Evolutionary conservation across 805 yeast species (phyloP).

Genomic region (Saccharomycopsis schoenii): DNA sequence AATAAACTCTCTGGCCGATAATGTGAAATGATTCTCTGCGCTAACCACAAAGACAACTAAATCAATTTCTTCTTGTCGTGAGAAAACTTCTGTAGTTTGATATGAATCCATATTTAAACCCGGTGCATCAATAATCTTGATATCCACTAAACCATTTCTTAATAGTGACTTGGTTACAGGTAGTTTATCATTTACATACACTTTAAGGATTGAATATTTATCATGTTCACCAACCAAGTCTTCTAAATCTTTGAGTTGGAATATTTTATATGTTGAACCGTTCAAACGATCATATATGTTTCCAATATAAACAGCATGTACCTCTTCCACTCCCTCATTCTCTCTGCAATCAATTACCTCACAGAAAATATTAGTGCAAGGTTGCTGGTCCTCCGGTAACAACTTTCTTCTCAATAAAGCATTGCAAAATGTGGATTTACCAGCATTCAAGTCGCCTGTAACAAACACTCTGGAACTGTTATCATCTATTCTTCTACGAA

Average conservation of each 20-base stretch:
- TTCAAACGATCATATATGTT: constrained; percentile 40
- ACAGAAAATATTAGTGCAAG: constrained; percentile 93
- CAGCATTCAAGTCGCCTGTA: constrained; percentile 95
- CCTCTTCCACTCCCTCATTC: constrained; percentile 73
- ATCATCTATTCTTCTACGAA: constrained; percentile 80
- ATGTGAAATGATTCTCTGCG: constrained; percentile 92
- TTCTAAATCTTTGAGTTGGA: constrained; percentile 46
- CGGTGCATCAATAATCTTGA: constrained; percentile 91
- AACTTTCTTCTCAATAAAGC: constrained; percentile 69
- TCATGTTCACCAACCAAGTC: constrained; percentile 69
- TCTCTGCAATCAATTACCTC: constrained; percentile 82
- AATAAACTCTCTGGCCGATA: constrained; percentile 90
- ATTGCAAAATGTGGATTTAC: constrained; percentile 93
- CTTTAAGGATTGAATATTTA: constrained; percentile 59
- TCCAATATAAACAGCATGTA: constrained; percentile 75
- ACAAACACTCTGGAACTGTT: constrained; percentile 89
- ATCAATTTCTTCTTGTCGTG: constrained; percentile 95
- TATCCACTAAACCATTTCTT: constrained; percentile 85
- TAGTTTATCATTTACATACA: constrained; percentile 73
- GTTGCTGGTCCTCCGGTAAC: constrained; percentile 94
- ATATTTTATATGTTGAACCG: constrained; percentile 54
- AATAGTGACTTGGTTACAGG: constrained; percentile 59
- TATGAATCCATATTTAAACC: constrained; percentile 89
- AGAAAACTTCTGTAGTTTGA: constrained; percentile 89
- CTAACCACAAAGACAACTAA: constrained; percentile 91